These are phyloP conservation scores for Gossypium arboreum DNA, from an alignment of 345 rosid genomes.

Conservation along the genomic window DNA sequence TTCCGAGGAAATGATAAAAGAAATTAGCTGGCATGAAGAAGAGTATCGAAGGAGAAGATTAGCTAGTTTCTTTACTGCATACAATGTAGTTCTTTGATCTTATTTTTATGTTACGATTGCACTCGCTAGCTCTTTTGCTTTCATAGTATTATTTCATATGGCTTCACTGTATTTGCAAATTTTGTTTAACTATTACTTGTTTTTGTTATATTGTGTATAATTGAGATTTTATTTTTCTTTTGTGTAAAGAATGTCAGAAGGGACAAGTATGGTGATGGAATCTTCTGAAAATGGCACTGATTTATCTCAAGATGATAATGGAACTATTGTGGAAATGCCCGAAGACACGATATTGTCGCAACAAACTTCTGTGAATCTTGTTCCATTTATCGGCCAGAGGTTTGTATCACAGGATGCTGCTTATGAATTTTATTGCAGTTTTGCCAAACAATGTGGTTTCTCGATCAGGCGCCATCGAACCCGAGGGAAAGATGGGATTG, in stretches of 20 bases:
- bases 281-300: constrained; percentile 42
- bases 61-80: not conserved
- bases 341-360: constrained; percentile 47
- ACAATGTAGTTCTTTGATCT: not conserved
- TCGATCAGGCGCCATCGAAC: constrained; percentile 60
- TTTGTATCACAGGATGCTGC: constrained; percentile 65
- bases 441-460: constrained; percentile 60
- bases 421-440: constrained; percentile 59
- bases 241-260: constrained; percentile 37
- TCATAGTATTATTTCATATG: not conserved
- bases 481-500: constrained; percentile 60
- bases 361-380: constrained; percentile 54
- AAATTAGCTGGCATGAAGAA: not conserved
- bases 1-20: not conserved
- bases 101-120: no score
- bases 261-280: constrained; percentile 37
- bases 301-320: constrained; percentile 41
- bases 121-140: not conserved
- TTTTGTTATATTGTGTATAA: constrained; percentile 16
- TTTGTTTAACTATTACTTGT: not conserved
- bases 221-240: constrained; percentile 3
- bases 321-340: constrained; percentile 36
- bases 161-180: not conserved
- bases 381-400: constrained; percentile 56
- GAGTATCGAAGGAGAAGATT: not conserved